Base-by-base conservation (phyloP, 352 stramenopile species). In the Pythium plurisporium region DNA sequence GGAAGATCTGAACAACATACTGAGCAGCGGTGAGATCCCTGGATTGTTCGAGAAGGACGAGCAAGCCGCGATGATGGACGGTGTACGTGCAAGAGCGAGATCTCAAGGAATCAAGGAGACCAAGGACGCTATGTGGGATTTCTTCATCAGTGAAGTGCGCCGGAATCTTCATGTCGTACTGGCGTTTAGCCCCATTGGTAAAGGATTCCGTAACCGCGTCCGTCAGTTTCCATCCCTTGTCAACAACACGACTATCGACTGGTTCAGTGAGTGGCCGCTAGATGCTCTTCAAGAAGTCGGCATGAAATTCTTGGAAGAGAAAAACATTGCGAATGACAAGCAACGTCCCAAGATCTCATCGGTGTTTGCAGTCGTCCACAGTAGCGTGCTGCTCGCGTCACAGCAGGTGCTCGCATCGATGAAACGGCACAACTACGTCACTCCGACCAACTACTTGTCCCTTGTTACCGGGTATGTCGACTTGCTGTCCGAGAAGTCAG, bases 161-260 rank as follows among this genome's bases (percentile, higher is more conserved):
- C 91, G 96, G 46, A 96, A 96, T 30, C 67, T 98, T 3, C 92
- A 98, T 56, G 96, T 98, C 47, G 88, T 98, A 11, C 69, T 98
- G 19, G 94, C 90, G 40, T 98, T 98, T 88, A 96, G 79, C 1
- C 95, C 95, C 0, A 91, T 98, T 1, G 94, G 95, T 1, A 95
- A 96, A 10, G 82, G 88, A 2, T 69, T 98, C 12, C 87, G 95
- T 30, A 73, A 97, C 7, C 85, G 92, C 0, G 98, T 92, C 55
- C 79, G 95, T 4, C 87, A 95, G 4, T 98, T 98, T 53, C 94
- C 94, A 2, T 97, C 91, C 14, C 69, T 98, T 2, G 97, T 98
- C 51, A 98, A 98, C 65, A 98, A 91, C 67, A 97, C 87, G 45
- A 98, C 94, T 0, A 98, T 98, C 54, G 94, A 98, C 64, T 98